Conservation (phyloP, 2,329 filamentous ascomycete species). For the Pseudocercospora crystallina region DNA sequence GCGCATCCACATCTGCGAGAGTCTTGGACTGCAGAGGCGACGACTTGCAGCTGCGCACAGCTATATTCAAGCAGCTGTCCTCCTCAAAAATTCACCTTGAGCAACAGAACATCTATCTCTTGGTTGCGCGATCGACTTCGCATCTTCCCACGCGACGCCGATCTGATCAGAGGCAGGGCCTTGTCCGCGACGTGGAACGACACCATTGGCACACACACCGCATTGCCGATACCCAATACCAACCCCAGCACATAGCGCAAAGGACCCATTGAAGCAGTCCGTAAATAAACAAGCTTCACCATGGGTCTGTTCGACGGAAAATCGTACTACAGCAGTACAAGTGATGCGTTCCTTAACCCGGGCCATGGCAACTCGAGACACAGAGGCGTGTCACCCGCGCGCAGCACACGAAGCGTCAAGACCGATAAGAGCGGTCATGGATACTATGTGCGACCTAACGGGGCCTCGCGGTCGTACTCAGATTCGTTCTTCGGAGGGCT, state of each 20-base stretch:
- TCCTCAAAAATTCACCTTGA: no score
- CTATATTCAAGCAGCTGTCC: no score
- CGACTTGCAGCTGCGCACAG: no score
- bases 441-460: slow-evolving; percentile 28
- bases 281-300: slow-evolving; percentile 5
- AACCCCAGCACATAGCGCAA: slow-evolving; percentile 1
- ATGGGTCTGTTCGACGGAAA: slow-evolving; percentile 37
- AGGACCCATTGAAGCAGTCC: not conserved
- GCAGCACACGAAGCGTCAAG: slow-evolving; percentile 19
- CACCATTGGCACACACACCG: slow-evolving; percentile 11
- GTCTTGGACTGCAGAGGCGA: no score
- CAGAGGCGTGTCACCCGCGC: slow-evolving; percentile 26
- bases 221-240: not conserved
- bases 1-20: no score
- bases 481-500: slow-evolving; percentile 25
- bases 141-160: no score
- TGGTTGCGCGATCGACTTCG: no score
- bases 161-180: no score
- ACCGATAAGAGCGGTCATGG: slow-evolving; percentile 18
- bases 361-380: slow-evolving; percentile 12
- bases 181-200: slow-evolving; percentile 7
- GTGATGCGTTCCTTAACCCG: slow-evolving; percentile 22
- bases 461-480: slow-evolving; percentile 17
- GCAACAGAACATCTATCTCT: no score
- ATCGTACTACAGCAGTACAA: slow-evolving; percentile 28